These are phyloP conservation scores for Brassica cretica DNA, from an alignment of 345 rosid species.

Conservation along the genomic window DNA sequence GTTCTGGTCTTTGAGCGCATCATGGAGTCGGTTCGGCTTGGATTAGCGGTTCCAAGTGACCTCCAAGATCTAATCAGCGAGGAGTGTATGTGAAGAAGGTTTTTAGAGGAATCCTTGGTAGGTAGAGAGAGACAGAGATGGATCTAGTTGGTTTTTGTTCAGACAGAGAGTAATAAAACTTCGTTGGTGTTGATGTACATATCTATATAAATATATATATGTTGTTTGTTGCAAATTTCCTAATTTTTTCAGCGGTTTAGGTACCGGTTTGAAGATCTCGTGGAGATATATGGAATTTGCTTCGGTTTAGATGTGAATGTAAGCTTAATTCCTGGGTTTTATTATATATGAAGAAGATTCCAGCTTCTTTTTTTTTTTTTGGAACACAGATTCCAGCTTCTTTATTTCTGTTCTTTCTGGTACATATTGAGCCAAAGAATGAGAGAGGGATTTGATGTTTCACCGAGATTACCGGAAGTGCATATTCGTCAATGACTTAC, in stretches of 20 bases:
- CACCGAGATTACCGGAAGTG: conserved; percentile 22
- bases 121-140: conserved; percentile 6
- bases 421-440: not conserved
- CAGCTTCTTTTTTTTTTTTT: too few species aligned
- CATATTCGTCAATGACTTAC: not conserved
- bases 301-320: not conserved
- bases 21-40: conserved; percentile 82
- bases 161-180: conserved; percentile 24
- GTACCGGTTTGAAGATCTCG: conserved; percentile 30
- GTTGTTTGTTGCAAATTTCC: conserved; percentile 26
- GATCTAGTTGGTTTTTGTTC: conserved; percentile 28
- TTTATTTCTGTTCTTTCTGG: not conserved
- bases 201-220: not conserved
- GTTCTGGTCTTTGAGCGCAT: conserved; percentile 77
- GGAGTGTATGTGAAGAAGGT: conserved; percentile 10
- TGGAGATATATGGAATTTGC: conserved; percentile 18
- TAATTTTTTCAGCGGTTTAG: conserved; percentile 31
- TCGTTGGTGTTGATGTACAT: conserved; percentile 32
- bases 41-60: conserved; percentile 53
- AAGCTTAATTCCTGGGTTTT: not conserved
- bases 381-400: not conserved
- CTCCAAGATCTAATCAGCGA: conserved; percentile 47
- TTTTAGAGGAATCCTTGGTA: conserved; percentile 26
- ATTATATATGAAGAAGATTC: not conserved
- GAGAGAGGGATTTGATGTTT: conserved; percentile 10